Base-by-base conservation (phyloP, 2,329 filamentous ascomycete species). In the Alternaria postmessia region DNA sequence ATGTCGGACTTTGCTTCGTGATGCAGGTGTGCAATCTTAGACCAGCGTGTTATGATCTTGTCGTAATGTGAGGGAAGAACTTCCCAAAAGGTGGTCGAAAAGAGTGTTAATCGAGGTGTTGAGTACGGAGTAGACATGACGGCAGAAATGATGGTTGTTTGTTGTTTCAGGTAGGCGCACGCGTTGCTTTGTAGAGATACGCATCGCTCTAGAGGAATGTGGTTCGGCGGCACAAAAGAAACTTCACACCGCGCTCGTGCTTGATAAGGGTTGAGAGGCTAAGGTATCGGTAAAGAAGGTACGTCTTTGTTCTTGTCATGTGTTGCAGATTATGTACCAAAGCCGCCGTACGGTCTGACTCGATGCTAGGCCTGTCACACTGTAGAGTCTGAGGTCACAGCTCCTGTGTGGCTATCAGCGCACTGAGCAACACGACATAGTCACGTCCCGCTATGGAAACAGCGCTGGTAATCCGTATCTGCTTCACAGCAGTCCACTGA, bases 41-140 rank as follows among this genome's bases (percentile, higher is more conserved):
- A 22, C 56, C 53, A 60, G 36, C 51, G 62, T 3, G 32, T 28
- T 20, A 47, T 30, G 36, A 65, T 62, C 28, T 49, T 53, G n/a
- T 62, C 51, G 52, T 65, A 60, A 16, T 60, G 57, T 20, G 59
- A 56, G 47, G 62, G 59, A 5, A 65, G 54, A 12, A 61, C 36
- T 42, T 58, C 42, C 59, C 56, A 65, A 39, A 65, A 61, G 4
- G 53, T 63, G 4, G 53, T 56, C 7, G 53, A 53, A 9, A 63
- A 20, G 22, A 62, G 59, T 11, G 32, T 38, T 22, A 14, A 34
- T 20, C 48, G 39, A 18, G 53, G 42, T 16, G 48, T 26, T 34
- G 43, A 5, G 30, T 54, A 12, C 16, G n/a, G 4, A 7, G 34
- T 46, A 49, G 41, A 16, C 47, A 55, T 53, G 42, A n/a, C 34